phyloP scores from a whole-genome alignment of 345 rosid genomes.

The Gossypium stocksii region DNA sequence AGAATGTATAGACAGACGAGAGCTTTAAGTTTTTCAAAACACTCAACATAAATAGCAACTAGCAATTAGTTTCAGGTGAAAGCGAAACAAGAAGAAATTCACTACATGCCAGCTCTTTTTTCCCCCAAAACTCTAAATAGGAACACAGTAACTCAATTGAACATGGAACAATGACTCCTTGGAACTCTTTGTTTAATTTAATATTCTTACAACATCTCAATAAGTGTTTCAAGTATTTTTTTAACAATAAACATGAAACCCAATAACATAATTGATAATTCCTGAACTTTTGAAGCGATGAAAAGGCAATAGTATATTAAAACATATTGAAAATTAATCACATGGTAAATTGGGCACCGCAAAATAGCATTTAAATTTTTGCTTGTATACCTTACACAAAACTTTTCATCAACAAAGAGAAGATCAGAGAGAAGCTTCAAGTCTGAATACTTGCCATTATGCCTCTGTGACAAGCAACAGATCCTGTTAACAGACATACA shows the following conservation, averaged over 20 bases:
- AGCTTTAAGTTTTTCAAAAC: not conserved
- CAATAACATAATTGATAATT: not conserved
- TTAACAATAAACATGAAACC: not conserved
- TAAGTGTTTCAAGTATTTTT: too few species aligned
- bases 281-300: not conserved
- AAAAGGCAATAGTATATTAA: not conserved
- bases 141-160: conserved; percentile 1
- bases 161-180: not conserved
- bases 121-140: not conserved
- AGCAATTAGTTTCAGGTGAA: not conserved
- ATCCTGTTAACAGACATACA: conserved; percentile 13
- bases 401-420: conserved; percentile 35
- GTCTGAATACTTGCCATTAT: conserved; percentile 31
- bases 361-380: not conserved
- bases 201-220: conserved; percentile 2
- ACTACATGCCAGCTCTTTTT: not conserved
- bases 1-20: not conserved
- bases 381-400: conserved; percentile 41
- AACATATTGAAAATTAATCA: not conserved
- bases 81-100: not conserved
- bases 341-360: not conserved
- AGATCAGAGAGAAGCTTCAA: conserved; percentile 36
- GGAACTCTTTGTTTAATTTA: not conserved
- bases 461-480: conserved; percentile 33
- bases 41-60: not conserved